A percentile compares a stretch with the other conserved stretches of the same genome.
phyloP scores from a whole-genome alignment of 768 basidiomycete genomes.

The Peribolospora kevripleyi region DNA sequence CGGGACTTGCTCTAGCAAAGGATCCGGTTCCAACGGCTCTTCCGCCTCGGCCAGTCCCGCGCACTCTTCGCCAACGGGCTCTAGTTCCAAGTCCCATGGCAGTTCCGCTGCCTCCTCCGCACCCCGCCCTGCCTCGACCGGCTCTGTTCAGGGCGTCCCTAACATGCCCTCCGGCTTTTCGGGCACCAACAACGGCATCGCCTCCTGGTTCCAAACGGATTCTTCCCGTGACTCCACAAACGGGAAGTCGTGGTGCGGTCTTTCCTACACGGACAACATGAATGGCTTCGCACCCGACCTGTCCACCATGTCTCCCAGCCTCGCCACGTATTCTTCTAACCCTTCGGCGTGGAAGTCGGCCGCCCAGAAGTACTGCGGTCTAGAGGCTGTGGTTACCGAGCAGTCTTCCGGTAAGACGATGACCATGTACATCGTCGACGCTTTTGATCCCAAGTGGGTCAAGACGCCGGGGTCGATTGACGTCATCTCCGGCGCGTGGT shows the following conservation, averaged over 20 bases:
- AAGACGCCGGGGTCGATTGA: conserved; percentile 5
- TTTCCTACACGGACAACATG: conserved; percentile 6
- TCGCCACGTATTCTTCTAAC: not conserved
- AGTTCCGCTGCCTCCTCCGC: too few relatives aligned
- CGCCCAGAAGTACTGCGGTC: conserved; percentile 10
- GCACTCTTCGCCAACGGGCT: too few relatives aligned
- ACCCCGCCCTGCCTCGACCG: too few relatives aligned
- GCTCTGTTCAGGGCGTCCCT: too few relatives aligned
- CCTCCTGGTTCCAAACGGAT: conserved; percentile 11
- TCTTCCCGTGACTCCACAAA: conserved; percentile 9
- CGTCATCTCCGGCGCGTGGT: conserved; percentile 4
- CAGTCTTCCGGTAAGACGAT: conserved; percentile 4
- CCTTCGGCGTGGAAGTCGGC: conserved; percentile 5
- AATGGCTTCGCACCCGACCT: conserved; percentile 10
- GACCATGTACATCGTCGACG: conserved; percentile 10
- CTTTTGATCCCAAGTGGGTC: conserved; percentile 10
- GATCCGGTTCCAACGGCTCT: too few relatives aligned
- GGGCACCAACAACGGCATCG: conserved; percentile 1
- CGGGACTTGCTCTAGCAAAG: too few relatives aligned
- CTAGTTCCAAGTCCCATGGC: too few relatives aligned
- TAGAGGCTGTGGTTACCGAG: conserved; percentile 7
- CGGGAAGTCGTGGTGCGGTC: conserved; percentile 10
- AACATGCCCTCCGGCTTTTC: not conserved
- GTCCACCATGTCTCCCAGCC: conserved; percentile 10
- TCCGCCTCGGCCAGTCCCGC: too few relatives aligned